Evolutionary conservation across 1,284 basidiomycete species (phyloP), one percentile per base, ranked within the genome.

Genomic region (Schizopora paradoxa): DNA sequence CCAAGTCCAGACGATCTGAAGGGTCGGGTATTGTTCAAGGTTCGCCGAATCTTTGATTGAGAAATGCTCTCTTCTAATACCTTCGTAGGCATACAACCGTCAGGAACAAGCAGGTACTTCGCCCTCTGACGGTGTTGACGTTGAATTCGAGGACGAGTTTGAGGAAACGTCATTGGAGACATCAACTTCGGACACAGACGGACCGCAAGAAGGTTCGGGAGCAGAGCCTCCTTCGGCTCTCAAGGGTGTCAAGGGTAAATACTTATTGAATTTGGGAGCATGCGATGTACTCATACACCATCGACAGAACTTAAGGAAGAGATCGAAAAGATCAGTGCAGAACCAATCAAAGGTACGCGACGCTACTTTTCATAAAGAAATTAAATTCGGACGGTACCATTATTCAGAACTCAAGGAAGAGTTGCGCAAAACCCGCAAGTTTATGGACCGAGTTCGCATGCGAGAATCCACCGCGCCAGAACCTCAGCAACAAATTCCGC

Each of bases 1-100:
- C 96, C 95, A 0, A 95, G 90, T 59, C 96, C 96, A 0, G 85
- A 93, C 50, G 78, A 87, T 26, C 72, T 99, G 41, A 86, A 79
- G 60, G 81, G 83, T 8, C 79, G 79, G 53, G 78, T 99, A 29
- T 59, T 99, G 42, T 67, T 99, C 56, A 99, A 99, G 74, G 86
- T 82, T 44, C 40, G 60, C 58, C 10, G 8, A 43, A 16, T 29
- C 3, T 45, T 25, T 45, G 25, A 8, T 18, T 7, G 8, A 18
- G 31, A 23, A 22, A 2, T 53, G 52, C 37, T 53, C 19, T n/a
- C 13, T 8, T 27, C 23, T 37, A n/a, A 13, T 13, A 11, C 34
- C 42, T 44, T 2, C 22, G 21, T 55, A 82, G 79, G 73, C 83
- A 8, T 86, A 86, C 66, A 82, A 84, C 54, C 61, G 58, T 70